Conservation (phyloP, 2,329 filamentous ascomycete genomes). For the Chaetomiaceae sp. region DNA sequence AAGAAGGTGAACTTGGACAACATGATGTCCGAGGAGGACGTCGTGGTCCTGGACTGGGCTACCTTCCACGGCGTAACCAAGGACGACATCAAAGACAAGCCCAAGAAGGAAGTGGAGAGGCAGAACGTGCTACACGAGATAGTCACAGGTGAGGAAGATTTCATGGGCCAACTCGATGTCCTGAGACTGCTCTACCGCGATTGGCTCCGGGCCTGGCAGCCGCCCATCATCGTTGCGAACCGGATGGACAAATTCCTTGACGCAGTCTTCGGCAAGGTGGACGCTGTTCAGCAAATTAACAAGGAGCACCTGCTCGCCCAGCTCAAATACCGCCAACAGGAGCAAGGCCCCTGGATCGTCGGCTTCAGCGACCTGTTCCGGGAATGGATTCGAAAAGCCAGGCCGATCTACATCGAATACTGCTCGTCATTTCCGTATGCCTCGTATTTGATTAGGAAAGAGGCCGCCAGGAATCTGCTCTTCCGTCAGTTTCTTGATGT, state of each 20-base stretch:
- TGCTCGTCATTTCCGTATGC: conserved; percentile 83
- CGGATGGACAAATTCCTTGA: conserved; percentile 74
- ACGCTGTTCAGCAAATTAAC: conserved; percentile 83
- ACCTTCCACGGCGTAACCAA: conserved; percentile 82
- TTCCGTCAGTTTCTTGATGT: conserved; percentile 84
- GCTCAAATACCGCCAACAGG: conserved; percentile 92
- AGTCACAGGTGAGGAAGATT: conserved; percentile 86
- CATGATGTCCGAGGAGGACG: conserved; percentile 62
- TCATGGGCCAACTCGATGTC: conserved; percentile 84
- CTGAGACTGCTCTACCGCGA: conserved; percentile 82
- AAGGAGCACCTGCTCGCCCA: conserved; percentile 89
- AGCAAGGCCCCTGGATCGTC: conserved; percentile 89
- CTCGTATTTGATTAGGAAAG: conserved; percentile 75
- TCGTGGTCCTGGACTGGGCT: conserved; percentile 77
- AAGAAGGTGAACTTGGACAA: conserved; percentile 89
- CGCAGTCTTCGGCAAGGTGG: conserved; percentile 86
- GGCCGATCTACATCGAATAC: conserved; percentile 84
- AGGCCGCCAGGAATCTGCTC: conserved; percentile 76
- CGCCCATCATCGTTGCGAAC: conserved; percentile 74
- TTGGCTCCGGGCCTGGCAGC: conserved; percentile 65
- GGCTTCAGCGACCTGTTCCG: conserved; percentile 97
- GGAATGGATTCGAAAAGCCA: conserved; percentile 96
- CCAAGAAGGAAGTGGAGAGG: conserved; percentile 83
- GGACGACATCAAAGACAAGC: conserved; percentile 64
- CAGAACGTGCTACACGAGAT: conserved; percentile 96